Conservation (phyloP, 306 rosid genomes). For the Macrotyloma uniflorum region DNA sequence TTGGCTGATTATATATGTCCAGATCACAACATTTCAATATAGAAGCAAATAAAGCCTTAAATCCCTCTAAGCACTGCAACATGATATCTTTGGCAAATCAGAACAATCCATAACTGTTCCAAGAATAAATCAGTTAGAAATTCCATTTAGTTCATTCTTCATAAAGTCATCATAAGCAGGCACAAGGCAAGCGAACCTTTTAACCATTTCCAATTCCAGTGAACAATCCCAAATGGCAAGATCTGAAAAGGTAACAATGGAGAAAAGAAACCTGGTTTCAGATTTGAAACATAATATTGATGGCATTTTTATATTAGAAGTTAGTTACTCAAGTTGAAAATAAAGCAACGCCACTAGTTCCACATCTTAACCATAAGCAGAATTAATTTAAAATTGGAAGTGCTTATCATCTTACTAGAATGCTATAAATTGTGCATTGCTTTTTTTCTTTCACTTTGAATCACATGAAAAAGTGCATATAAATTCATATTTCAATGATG, state of each 20-base stretch:
- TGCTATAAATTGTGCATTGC: not conserved
- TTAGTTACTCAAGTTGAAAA: slow-evolving; percentile 26
- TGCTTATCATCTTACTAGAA: not conserved
- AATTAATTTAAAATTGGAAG: not conserved
- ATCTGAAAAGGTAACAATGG: slow-evolving; percentile 32
- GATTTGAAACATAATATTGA: slow-evolving; percentile 25
- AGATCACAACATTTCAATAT: slow-evolving; percentile 74
- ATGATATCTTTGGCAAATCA: slow-evolving; percentile 73
- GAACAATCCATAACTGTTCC: slow-evolving; percentile 73
- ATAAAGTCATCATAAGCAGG: slow-evolving; percentile 21
- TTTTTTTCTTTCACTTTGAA: slow-evolving; percentile 18
- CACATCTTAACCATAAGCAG: slow-evolving; percentile 18
- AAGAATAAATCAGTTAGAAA: slow-evolving; percentile 40
- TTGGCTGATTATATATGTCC: slow-evolving; percentile 72
- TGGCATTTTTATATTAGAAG: slow-evolving; percentile 6
- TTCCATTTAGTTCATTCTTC: slow-evolving; percentile 16
- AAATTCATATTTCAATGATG: slow-evolving; percentile 1
- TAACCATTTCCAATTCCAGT: slow-evolving; percentile 73
- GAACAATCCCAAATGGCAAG: slow-evolving; percentile 40
- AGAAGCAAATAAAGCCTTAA: slow-evolving; percentile 65
- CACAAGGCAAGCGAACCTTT: slow-evolving; percentile 50
- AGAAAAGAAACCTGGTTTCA: slow-evolving; percentile 25
- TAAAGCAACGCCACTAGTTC: slow-evolving; percentile 16
- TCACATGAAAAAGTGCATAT: not conserved
- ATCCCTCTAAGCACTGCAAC: slow-evolving; percentile 84